Evolutionary conservation across 2,329 filamentous ascomycete species (phyloP).

Genomic region (Ophiocordyceps camponoti-saundersi): DNA sequence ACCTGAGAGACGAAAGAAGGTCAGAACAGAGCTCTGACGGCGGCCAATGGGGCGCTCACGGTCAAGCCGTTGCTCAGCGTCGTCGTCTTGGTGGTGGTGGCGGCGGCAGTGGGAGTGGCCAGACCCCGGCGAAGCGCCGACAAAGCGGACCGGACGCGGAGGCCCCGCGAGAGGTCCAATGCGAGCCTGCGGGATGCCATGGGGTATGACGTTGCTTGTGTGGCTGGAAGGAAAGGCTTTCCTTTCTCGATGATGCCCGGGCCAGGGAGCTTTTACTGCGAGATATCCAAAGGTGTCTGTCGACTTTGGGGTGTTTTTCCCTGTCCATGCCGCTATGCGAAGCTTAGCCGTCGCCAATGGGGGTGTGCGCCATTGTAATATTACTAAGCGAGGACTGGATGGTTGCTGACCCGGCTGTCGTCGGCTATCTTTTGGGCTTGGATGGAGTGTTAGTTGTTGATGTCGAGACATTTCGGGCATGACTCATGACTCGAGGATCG

Average conservation of each 20-base stretch:
- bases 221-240: conserved; percentile 28
- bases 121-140: conserved; percentile 72
- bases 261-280: not conserved
- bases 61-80: conserved; percentile 96
- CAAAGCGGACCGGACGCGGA: conserved; percentile 76
- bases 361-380: too few species aligned
- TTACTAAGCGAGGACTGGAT: too few species aligned
- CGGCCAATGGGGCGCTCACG: conserved; percentile 38
- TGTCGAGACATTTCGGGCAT: too few species aligned
- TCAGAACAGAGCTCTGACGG: conserved; percentile 4
- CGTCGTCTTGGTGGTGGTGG: conserved; percentile 83
- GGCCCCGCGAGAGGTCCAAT: conserved; percentile 79
- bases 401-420: too few species aligned
- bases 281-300: conserved; percentile 14
- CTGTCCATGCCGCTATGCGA: too few species aligned
- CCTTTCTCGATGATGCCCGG: not conserved
- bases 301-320: conserved; percentile 4
- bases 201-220: conserved; percentile 32
- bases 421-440: too few species aligned
- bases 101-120: conserved; percentile 58
- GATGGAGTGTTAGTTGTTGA: too few species aligned
- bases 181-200: conserved; percentile 98
- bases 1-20: conserved; percentile 40
- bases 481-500: too few species aligned
- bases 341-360: too few species aligned